Conservation (phyloP, 2,329 filamentous ascomycete genomes). For the Apiospora arundinis region DNA sequence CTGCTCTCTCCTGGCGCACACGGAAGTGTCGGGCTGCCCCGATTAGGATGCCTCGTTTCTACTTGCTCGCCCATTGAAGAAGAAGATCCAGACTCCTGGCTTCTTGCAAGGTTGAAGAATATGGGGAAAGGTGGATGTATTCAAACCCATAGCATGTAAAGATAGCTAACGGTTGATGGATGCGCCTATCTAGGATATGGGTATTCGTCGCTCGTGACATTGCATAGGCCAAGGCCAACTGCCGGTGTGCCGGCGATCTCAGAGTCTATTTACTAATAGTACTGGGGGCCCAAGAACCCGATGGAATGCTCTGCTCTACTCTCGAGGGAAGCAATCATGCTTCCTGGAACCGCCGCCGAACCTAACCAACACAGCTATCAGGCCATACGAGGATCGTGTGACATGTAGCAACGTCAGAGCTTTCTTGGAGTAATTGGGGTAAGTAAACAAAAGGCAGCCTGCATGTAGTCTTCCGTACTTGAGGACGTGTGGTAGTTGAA, state of each 20-base stretch:
- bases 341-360: background rate
- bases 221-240: background rate
- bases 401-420: constrained; percentile 11
- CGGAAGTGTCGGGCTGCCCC: background rate
- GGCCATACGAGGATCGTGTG: constrained; percentile 14
- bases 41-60: background rate
- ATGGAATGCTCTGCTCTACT: background rate
- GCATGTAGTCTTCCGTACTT: background rate
- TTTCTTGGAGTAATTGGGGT: background rate
- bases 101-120: background rate
- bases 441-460: constrained; percentile 5
- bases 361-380: background rate
- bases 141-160: no score
- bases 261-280: background rate
- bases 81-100: background rate
- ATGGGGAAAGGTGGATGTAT: no score
- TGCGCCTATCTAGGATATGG: background rate
- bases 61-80: background rate
- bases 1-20: background rate
- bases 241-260: background rate
- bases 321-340: background rate
- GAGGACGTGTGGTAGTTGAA: background rate
- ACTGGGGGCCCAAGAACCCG: background rate
- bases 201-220: background rate
- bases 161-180: background rate